phyloP scores from a whole-genome alignment of 345 rosid genomes.

The Melaleuca alternifolia region DNA sequence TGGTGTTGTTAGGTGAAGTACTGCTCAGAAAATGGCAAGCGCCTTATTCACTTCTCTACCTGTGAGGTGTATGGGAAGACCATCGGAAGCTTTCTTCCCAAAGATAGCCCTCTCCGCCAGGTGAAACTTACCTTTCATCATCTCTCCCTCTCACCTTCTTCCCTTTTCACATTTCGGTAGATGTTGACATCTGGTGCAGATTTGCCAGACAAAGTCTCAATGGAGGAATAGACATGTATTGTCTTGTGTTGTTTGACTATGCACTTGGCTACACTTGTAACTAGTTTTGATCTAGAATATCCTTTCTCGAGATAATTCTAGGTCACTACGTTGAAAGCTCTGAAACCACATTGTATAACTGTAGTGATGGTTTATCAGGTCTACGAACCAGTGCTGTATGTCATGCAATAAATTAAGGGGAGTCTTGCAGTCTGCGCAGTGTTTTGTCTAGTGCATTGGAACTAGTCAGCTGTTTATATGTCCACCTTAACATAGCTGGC shows the following conservation, averaged over 20 bases:
- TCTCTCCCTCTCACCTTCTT: background rate
- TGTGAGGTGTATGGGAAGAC: conserved; percentile 99
- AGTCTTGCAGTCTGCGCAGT: background rate
- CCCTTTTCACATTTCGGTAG: background rate
- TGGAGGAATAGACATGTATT: background rate
- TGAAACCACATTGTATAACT: background rate
- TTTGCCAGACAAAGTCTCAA: background rate
- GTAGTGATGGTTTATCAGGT: background rate
- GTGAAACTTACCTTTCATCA: conserved; percentile 22
- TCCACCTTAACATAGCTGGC: background rate
- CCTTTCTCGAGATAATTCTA: background rate
- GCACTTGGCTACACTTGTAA: background rate
- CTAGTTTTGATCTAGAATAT: background rate
- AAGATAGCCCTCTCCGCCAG: conserved; percentile 85
- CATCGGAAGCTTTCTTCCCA: conserved; percentile 86
- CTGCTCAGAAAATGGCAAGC: conserved; percentile 94
- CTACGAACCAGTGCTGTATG: background rate
- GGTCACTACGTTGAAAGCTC: background rate
- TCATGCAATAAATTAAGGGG: background rate
- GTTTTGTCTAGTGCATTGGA: background rate
- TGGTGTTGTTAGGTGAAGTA: conserved; percentile 62
- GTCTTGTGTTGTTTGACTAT: background rate
- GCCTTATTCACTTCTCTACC: conserved; percentile 94
- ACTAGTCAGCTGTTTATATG: background rate
- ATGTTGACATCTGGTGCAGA: background rate